phyloP scores from a whole-genome alignment of 306 rosid genomes.

The Styphnolobium japonicum region DNA sequence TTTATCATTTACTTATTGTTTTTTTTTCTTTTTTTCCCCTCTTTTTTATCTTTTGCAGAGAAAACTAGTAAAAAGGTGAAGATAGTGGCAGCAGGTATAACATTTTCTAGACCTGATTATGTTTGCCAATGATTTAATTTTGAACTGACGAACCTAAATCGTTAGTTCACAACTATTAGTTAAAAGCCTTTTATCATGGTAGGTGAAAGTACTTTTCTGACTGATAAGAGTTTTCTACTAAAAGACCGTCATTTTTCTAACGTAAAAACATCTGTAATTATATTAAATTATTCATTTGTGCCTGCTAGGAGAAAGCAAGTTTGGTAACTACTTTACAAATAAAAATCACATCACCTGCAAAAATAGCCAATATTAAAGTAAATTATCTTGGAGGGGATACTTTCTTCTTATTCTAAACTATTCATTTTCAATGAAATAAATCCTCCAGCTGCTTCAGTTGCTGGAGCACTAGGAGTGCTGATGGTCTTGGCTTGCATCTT shows the following conservation, averaged over 20 bases:
- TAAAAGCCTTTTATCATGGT: too few species aligned
- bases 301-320: too few species aligned
- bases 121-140: not conserved
- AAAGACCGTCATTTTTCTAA: too few species aligned
- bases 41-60: not conserved
- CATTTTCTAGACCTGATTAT: not conserved
- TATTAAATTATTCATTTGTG: too few species aligned
- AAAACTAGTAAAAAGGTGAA: not conserved
- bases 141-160: not conserved
- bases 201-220: too few species aligned
- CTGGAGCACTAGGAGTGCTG: not conserved
- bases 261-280: too few species aligned
- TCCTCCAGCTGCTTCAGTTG: slow-evolving; percentile 10
- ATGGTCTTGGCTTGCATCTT: not conserved
- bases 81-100: slow-evolving; percentile 3
- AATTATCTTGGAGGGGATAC: too few species aligned
- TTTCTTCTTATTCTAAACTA: not conserved
- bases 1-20: not conserved
- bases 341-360: too few species aligned
- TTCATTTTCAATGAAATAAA: not conserved
- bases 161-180: too few species aligned
- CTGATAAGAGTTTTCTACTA: too few species aligned
- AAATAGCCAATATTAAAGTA: too few species aligned
- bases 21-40: not conserved
- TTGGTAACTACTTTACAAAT: too few species aligned